Percentiles rank a stretch among this genome's conserved stretches.
Evolutionary conservation across 2,329 filamentous ascomycete species (phyloP).

Genomic region (Mycocentrospora acerina): DNA sequence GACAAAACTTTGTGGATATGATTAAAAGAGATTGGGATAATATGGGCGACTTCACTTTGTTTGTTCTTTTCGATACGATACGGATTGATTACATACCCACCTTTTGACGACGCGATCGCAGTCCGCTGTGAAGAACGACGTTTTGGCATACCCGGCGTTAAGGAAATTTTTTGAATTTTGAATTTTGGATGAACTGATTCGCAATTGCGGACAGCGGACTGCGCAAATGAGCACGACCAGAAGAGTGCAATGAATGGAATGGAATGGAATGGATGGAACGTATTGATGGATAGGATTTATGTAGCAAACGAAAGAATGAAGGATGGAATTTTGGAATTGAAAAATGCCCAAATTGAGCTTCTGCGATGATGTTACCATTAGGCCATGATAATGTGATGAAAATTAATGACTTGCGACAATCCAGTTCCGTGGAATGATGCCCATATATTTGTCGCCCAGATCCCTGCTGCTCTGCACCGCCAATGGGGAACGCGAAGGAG

Average conservation of each 20-base stretch:
- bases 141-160: conserved; percentile 37
- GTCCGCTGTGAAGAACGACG: conserved; percentile 27
- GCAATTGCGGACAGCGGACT: conserved; percentile 6
- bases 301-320: conserved; percentile 30
- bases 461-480: no score
- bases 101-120: conserved; percentile 26
- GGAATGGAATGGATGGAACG: conserved; percentile 16
- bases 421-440: no score
- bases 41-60: conserved; percentile 13
- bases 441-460: no score
- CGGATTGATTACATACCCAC: conserved; percentile 34
- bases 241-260: conserved; percentile 7
- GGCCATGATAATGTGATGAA: no score
- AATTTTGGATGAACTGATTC: conserved; percentile 15
- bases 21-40: conserved; percentile 11
- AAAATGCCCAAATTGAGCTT: no score
- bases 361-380: no score
- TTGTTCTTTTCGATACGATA: conserved; percentile 19
- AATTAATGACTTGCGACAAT: no score
- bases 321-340: conserved; percentile 12
- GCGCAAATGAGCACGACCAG: conserved; percentile 7
- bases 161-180: conserved; percentile 10
- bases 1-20: background rate
- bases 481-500: no score
- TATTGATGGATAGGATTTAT: conserved; percentile 27